Base-by-base conservation (phyloP, 2,329 filamentous ascomycete genomes). In the Corniculantispora saksenae region DNA sequence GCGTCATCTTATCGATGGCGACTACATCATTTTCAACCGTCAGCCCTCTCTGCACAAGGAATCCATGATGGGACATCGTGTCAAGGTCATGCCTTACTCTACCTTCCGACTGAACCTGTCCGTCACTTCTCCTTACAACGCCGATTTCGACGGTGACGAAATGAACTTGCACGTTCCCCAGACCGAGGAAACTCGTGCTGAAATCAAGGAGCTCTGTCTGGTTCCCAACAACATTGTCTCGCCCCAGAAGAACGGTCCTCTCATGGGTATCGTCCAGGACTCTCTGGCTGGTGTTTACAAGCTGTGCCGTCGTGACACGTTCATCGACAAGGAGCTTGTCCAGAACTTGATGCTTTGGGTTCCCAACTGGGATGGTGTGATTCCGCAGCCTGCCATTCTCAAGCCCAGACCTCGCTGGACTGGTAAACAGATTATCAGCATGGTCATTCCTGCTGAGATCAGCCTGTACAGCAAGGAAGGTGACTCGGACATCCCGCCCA, bases 131-230 rank as follows among this genome's bases (percentile, higher is more conserved):
- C 95, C 95, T 0, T 99, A 99, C 84, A 99, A 99, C 81, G 95
- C 95, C 72, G 95, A 99, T 91, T 99, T 99, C 81, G 95, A 99
- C 75, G 95, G 95, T 81, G 95, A 99, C 77, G 95, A 99, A 80
- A 99, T 99, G 95, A 99, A 99, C 76, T 88, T 99, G 81, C 95
- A 99, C 86, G 96, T 99, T 61, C 96, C 95, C 4, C 95, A 99
- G 75, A 95, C 92, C 45, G 94, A 99, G 75, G 96, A 99, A 79
- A 96, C 96, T 40, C 91, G 95, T 67, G 93, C 96, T 54, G 95
- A 99, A 78, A 88, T 99, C 71, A 92, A 89, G 77, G 91, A 98
- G 76, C 86, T 99, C 17, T 98, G 94, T 77, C 91, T 98, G 86
- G 95, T 99, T n/a, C 95, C 95, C 0, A 86, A 95, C 72, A 97